Evolutionary conservation across 805 yeast genomes (phyloP).

Genomic region (Tetrapisispora fleetii): DNA sequence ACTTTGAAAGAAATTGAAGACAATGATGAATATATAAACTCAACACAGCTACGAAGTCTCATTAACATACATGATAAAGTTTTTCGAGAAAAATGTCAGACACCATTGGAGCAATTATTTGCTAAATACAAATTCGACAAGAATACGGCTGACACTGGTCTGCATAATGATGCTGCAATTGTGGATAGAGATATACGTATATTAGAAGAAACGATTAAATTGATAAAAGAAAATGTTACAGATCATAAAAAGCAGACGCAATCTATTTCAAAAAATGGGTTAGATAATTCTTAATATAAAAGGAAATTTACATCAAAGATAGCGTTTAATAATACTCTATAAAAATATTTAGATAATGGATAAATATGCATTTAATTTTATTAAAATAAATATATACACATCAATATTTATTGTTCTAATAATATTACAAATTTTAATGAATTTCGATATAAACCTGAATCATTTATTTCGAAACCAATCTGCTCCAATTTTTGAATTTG

Average conservation of each 20-base stretch:
- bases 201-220: conserved; percentile 45
- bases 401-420: background rate
- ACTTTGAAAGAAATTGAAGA: conserved; percentile 19
- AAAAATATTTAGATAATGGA: background rate
- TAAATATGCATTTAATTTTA: background rate
- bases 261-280: background rate
- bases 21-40: conserved; percentile 19
- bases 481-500: background rate
- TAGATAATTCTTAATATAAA: conserved; percentile 1
- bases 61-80: conserved; percentile 21
- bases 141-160: conserved; percentile 10
- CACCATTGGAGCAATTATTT: conserved; percentile 16
- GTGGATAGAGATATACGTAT: conserved; percentile 66
- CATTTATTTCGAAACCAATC: background rate
- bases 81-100: conserved; percentile 18
- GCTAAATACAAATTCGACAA: conserved; percentile 23
- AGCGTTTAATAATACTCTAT: background rate
- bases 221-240: conserved; percentile 25
- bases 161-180: conserved; percentile 53
- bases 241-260: background rate
- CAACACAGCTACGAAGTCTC: conserved; percentile 20
- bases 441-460: background rate
- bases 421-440: background rate
- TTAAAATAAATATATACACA: background rate
- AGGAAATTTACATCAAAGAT: background rate